Percentiles rank a stretch among this genome's conserved stretches.
Conservation (phyloP, 139 green algal species). For the Diplosphaera chodatii region DNA sequence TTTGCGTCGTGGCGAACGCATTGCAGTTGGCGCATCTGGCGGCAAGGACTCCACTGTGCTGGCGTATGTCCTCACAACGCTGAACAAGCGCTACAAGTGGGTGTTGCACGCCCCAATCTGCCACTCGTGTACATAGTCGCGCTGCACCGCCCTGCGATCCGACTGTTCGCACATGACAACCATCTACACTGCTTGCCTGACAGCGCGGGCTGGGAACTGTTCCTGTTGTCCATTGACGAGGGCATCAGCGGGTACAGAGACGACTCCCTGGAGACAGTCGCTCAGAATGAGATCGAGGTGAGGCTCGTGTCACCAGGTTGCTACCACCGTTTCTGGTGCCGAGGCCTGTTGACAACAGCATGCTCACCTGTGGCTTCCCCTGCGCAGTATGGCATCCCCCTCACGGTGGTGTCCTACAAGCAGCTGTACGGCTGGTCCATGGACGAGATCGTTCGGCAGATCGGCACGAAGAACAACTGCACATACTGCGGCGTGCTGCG, state of each 20-base stretch:
- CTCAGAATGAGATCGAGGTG: conserved; percentile 82
- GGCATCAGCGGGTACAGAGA: conserved; percentile 94
- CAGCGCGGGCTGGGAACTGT: conserved; percentile 90
- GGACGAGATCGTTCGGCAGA: conserved; percentile 92
- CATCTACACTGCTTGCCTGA: too few species aligned
- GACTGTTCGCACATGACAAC: too few species aligned
- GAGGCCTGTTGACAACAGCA: too few species aligned
- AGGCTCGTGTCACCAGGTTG: neutral
- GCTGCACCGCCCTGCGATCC: too few species aligned
- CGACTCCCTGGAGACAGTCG: conserved; percentile 93
- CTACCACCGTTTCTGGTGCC: too few species aligned
- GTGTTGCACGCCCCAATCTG: too few species aligned
- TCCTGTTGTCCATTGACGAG: conserved; percentile 96
- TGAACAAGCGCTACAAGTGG: conserved; percentile 83
- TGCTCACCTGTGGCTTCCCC: too few species aligned
- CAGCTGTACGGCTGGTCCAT: conserved; percentile 98
- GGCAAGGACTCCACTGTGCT: conserved; percentile 97
- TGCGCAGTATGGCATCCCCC: conserved; percentile 53
- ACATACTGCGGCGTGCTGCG: conserved; percentile 98
- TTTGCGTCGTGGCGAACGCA: conserved; percentile 77
- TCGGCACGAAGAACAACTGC: conserved; percentile 93
- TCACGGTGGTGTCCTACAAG: conserved; percentile 90
- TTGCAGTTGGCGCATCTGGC: conserved; percentile 86
- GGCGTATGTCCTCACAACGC: conserved; percentile 83
- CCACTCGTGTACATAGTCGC: too few species aligned